Evolutionary conservation across 139 green algal species (phyloP).

Genomic region (Coelastrella sp.): DNA sequence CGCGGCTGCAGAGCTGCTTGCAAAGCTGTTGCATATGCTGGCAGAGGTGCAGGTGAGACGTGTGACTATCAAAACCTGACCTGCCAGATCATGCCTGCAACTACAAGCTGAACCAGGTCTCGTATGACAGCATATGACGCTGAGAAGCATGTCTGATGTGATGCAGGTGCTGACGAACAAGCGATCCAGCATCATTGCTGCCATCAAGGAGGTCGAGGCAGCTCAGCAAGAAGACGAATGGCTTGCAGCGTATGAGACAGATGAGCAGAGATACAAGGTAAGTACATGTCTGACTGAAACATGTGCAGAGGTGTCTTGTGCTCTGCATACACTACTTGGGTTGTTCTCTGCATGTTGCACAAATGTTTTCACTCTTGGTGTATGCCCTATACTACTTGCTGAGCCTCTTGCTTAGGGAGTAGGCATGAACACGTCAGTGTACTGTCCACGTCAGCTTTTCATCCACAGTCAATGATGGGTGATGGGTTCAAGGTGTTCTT

Average conservation of each 20-base stretch:
- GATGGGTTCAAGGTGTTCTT: no score
- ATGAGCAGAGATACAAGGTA: constrained; percentile 73
- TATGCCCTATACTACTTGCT: no score
- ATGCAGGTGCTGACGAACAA: constrained; percentile 49
- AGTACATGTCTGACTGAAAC: neutral
- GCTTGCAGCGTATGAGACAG: constrained; percentile 64
- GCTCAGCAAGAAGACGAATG: constrained; percentile 58
- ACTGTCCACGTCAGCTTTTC: no score
- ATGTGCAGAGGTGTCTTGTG: neutral
- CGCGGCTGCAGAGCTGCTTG: constrained; percentile 59
- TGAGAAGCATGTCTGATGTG: neutral
- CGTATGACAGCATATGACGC: no score
- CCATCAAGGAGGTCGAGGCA: constrained; percentile 56
- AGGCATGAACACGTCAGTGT: no score
- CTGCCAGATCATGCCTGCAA: neutral
- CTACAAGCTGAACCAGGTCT: no score
- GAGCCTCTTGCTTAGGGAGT: no score
- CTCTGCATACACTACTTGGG: no score
- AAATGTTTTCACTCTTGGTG: neutral
- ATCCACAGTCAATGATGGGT: no score
- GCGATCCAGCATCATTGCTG: constrained; percentile 52
- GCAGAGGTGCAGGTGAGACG: constrained; percentile 52
- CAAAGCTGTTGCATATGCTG: constrained; percentile 66
- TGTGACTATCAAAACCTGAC: no score
- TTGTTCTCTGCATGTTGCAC: no score